Percentiles rank a stretch among this genome's conserved stretches.
Conservation (phyloP, 176 grass and related monocot species). For the Eragrostis nindensis region DNA sequence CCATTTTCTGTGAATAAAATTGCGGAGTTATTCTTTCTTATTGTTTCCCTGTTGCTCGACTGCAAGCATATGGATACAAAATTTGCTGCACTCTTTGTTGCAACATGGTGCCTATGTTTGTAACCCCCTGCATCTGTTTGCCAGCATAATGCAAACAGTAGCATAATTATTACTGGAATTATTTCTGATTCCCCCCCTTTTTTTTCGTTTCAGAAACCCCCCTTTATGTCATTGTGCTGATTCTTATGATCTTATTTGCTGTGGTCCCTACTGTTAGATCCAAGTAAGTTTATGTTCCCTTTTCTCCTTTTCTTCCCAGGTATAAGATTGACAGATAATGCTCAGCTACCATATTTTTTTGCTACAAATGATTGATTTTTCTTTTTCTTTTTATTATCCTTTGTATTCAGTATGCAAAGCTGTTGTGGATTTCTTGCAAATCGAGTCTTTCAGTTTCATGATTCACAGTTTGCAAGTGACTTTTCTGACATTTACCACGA, state of each 20-base stretch:
- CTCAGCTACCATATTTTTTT: not conserved
- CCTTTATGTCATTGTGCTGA: conserved; percentile 72
- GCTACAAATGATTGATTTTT: conserved; percentile 19
- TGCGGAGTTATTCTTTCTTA: no score
- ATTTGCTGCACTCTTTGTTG: conserved; percentile 20
- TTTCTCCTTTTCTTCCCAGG: not conserved
- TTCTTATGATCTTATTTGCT: conserved; percentile 72
- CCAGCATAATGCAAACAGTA: conserved; percentile 6
- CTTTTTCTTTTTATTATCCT: conserved; percentile 7
- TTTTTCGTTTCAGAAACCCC: conserved; percentile 76
- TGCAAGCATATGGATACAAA: not conserved
- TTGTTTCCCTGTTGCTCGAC: not conserved
- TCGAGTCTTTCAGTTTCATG: conserved; percentile 27
- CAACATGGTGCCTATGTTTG: not conserved
- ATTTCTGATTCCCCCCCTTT: conserved; percentile 40
- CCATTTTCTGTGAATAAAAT: no score
- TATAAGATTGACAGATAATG: conserved; percentile 9
- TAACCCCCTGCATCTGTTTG: not conserved
- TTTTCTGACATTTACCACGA: conserved; percentile 2
- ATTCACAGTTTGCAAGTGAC: conserved; percentile 3
- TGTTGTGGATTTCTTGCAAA: not conserved
- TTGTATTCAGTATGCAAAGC: conserved; percentile 47
- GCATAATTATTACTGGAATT: not conserved
- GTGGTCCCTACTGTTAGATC: conserved; percentile 89
- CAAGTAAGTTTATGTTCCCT: conserved; percentile 65